Conservation (phyloP, 495 filamentous ascomycete genomes). For the Lasiosphaeriaceae sp. region DNA sequence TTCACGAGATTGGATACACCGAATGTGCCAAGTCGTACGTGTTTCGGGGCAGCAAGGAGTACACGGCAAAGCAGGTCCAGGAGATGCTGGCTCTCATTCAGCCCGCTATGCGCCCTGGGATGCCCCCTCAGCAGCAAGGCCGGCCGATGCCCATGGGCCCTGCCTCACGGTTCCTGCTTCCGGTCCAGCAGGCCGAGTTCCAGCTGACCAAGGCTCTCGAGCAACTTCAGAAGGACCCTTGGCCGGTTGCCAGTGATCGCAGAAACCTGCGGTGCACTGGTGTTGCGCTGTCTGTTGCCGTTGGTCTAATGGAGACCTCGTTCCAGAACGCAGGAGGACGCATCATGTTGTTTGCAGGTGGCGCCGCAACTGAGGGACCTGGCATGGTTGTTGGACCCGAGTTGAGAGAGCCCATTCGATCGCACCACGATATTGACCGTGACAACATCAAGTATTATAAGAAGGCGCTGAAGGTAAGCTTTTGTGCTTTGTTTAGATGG, state of each 20-base stretch:
- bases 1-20: constrained; percentile 96
- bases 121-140: constrained; percentile 69
- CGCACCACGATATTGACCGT: constrained; percentile 97
- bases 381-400: constrained; percentile 98
- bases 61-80: constrained; percentile 91
- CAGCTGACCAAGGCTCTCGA: constrained; percentile 97
- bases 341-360: constrained; percentile 97
- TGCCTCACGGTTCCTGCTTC: constrained; percentile 85
- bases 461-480: constrained; percentile 85
- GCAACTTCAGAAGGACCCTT: constrained; percentile 95
- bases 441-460: constrained; percentile 99
- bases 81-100: constrained; percentile 90
- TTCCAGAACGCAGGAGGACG: constrained; percentile 94
- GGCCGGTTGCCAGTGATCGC: constrained; percentile 94
- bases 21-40: constrained; percentile 99
- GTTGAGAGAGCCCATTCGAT: constrained; percentile 92
- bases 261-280: constrained; percentile 91
- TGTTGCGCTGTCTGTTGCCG: constrained; percentile 90
- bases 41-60: constrained; percentile 97
- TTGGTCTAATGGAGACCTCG: constrained; percentile 85
- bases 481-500: neutral
- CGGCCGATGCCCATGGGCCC: constrained; percentile 74
- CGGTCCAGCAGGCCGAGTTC: constrained; percentile 94
- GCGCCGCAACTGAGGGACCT: constrained; percentile 92
- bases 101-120: constrained; percentile 67